Evolutionary conservation across 257 asterid genomes (phyloP).

Genomic region (Scutellaria galericulata): DNA sequence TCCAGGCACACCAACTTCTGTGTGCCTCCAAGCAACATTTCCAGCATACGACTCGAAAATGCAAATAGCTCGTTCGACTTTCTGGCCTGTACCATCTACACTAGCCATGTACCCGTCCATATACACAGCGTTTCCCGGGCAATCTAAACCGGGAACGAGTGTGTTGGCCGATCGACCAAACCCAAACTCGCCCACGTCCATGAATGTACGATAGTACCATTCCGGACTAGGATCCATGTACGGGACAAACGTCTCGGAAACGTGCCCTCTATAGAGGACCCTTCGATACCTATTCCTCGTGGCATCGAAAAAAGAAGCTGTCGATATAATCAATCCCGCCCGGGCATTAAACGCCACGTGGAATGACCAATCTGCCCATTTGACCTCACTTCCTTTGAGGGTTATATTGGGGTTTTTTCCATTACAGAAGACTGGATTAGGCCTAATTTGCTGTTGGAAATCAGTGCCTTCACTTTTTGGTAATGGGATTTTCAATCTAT

Average conservation of each 20-base stretch:
- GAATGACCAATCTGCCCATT: constrained; percentile 72
- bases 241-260: constrained; percentile 83
- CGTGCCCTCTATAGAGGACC: constrained; percentile 71
- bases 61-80: constrained; percentile 55
- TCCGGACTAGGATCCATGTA: constrained; percentile 74
- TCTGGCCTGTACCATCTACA: constrained; percentile 51
- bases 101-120: constrained; percentile 69
- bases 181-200: constrained; percentile 88
- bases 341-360: constrained; percentile 66
- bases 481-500: constrained; percentile 44
- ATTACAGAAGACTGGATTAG: constrained; percentile 35
- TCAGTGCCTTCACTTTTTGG: constrained; percentile 57
- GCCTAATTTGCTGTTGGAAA: constrained; percentile 47
- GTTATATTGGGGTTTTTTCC: constrained; percentile 38
- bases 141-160: constrained; percentile 59
- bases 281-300: constrained; percentile 40
- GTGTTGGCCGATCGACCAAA: constrained; percentile 67
- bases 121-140: constrained; percentile 62
- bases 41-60: constrained; percentile 59
- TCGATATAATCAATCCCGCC: constrained; percentile 66
- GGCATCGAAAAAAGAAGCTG: constrained; percentile 56
- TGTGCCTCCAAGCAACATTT: constrained; percentile 75
- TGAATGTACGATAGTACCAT: constrained; percentile 69
- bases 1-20: constrained; percentile 71
- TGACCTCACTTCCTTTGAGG: constrained; percentile 49